Evolutionary conservation across 805 yeast genomes (phyloP), one percentile per base, ranked within the genome.

Genomic region (Clavispora carvajalis): DNA sequence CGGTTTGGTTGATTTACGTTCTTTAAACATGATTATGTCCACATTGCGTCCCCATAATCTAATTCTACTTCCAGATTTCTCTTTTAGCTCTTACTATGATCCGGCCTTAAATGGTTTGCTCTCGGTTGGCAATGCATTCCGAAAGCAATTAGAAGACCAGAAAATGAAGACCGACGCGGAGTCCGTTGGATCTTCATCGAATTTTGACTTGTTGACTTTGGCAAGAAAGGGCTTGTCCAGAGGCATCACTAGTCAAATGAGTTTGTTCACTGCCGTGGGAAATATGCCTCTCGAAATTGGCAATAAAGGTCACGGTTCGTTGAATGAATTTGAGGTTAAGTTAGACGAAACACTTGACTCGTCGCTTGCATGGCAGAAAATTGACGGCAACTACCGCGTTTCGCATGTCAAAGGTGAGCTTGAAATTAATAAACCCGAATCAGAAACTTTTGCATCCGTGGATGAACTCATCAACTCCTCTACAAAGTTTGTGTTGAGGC

Each of bases 1-100:
- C 12, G 96, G 96, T 16, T 62, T 84, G 15, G 91, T 87, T 0
- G 97, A 93, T 56, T 67, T 82, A 47, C 73, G 96, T 46, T 91
- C 99, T 0, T 63, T 87, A 41, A 73, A 80, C 34, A 78, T 86
- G 60, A 85, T 90, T 40, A 70, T 88, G 33, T 86, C 93, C 17
- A 73, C 83, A 2, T 63, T 93, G 39, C 85, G 85, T 52, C 96
- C 98, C 4, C 74, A 79, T 37, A 81, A 81, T 49, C 68, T 90
- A 35, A 64, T 91, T 9, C 58, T 84, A 19, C 59, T 77, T 3
- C 73, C 79, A 17, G 81, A 75, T 45, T 47, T 62, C 12, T 60
- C 74, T 4, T 53, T 52, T 29, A 23, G 37, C 21, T 56, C 52
- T 5, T 18, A 42, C 5, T 37, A 22, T 10, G 53, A 49, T 17